Base-by-base conservation (phyloP, 768 basidiomycete species). In the Xanthoconium purpureum region DNA sequence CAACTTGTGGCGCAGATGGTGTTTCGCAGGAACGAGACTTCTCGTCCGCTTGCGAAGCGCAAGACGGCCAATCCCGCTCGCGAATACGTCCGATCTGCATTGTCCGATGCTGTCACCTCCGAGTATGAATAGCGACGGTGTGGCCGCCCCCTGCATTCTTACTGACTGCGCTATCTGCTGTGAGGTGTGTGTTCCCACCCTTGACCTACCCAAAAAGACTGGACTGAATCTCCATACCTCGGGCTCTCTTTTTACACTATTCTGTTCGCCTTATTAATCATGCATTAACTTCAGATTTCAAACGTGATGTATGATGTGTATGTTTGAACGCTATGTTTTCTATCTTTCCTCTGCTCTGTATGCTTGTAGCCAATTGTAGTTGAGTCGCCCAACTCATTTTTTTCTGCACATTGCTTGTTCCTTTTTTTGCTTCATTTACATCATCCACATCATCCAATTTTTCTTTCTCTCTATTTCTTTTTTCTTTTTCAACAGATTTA, bases 1-100 rank as follows among this genome's bases (percentile, higher is more conserved):
- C 77, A 78, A 56, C 74, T 79, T 18, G 74, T 79, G 43, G 78
- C 78, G 28, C 75, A 76, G 63, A 79, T 79, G 78, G 67, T 79
- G 35, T 71, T 80, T 65, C 74, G 75, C 52, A 71, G 78, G 53
- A 71, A 70, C 54, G 76, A 80, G 39, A 65, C 67, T 3, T 67
- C 49, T 18, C 72, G 77, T 38, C 72, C 75, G 20, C 65, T 79
- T 48, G 69, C 74, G 40, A 75, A 72, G 54, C 71, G 74, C 44
- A 76, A 66, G 52, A 45, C 59, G 15, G 63, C 59, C 32, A 49
- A 62, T 5, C 42, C 33, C 13, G 17, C 53, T 43, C 61, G 62
- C 8, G 63, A 61, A 52, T 71, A 73, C 29, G 54, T 59, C 36
- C 58, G 37, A 44, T 75, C 77, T 32, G 54, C 69, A 7, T 64